These are phyloP conservation scores for Globisporangium parvum DNA, from an alignment of 352 stramenopile genomes.

Conservation along the genomic window DNA sequence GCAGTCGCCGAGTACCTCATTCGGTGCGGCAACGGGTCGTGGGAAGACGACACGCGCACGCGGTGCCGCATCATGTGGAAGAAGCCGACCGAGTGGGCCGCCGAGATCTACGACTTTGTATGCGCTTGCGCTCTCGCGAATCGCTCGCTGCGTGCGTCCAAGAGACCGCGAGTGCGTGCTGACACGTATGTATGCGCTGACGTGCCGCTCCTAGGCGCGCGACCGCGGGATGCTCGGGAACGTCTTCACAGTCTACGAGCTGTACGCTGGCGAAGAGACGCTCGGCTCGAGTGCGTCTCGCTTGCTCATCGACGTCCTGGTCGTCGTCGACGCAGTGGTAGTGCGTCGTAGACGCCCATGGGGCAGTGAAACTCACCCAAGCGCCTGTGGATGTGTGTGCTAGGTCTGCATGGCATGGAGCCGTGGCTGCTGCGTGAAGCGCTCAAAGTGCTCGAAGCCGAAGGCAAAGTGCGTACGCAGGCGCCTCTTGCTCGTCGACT, in stretches of 20 bases:
- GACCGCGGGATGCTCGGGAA: constrained; percentile 73
- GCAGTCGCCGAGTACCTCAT: constrained; percentile 76
- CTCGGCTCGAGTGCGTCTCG: constrained; percentile 51
- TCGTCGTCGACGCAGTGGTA: neutral
- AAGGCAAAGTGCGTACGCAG: constrained; percentile 52
- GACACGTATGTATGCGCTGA: neutral
- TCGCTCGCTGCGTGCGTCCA: neutral
- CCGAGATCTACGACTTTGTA: constrained; percentile 85
- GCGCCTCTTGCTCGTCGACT: neutral
- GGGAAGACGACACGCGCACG: constrained; percentile 77
- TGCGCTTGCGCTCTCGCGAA: neutral
- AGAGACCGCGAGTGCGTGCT: constrained; percentile 15
- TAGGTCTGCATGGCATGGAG: constrained; percentile 80
- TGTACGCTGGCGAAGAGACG: constrained; percentile 81
- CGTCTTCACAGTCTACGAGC: constrained; percentile 82
- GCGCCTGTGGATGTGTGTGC: neutral
- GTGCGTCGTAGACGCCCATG: neutral
- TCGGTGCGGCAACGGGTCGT: constrained; percentile 62
- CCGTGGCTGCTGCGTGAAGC: constrained; percentile 77
- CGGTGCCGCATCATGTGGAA: constrained; percentile 86
- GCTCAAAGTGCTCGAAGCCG: constrained; percentile 61
- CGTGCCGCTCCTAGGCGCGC: constrained; percentile 30
- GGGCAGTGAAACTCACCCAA: neutral
- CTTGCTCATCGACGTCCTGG: neutral
- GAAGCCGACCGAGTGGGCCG: constrained; percentile 71